These are phyloP conservation scores for Canariomyces notabilis DNA, from an alignment of 2,329 filamentous ascomycete species.

Conservation along the genomic window DNA sequence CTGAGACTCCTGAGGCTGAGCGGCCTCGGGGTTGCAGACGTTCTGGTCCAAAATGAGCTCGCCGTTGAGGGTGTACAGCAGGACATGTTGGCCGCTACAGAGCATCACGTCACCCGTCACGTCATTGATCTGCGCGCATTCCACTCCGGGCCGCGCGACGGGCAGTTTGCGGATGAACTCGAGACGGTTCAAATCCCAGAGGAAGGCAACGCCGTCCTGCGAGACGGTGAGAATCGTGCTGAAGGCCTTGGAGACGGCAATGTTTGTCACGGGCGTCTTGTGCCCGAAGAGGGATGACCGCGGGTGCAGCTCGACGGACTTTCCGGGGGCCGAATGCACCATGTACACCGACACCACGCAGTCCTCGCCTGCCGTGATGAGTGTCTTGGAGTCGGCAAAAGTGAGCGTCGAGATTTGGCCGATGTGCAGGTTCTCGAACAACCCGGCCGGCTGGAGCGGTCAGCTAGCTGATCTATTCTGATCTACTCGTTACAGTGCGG, in stretches of 20 bases:
- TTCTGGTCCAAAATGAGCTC: constrained; percentile 75
- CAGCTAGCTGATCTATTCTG: constrained; percentile 22
- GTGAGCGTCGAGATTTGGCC: constrained; percentile 79
- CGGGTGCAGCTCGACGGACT: constrained; percentile 72
- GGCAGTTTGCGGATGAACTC: constrained; percentile 77
- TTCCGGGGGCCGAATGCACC: constrained; percentile 57
- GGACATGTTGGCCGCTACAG: constrained; percentile 68
- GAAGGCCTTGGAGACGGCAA: constrained; percentile 83
- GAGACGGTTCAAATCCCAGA: constrained; percentile 92
- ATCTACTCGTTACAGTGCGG: background rate
- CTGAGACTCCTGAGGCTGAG: background rate
- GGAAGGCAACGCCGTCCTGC: constrained; percentile 72
- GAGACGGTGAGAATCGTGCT: constrained; percentile 82
- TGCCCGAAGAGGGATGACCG: constrained; percentile 85
- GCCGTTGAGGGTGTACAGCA: constrained; percentile 85
- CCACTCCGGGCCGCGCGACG: constrained; percentile 45
- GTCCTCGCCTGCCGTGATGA: constrained; percentile 88
- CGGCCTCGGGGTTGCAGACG: constrained; percentile 47
- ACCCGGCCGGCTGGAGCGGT: constrained; percentile 57
- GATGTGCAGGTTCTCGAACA: constrained; percentile 91
- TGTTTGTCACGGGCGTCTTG: constrained; percentile 71
- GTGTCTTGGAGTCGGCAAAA: constrained; percentile 83
- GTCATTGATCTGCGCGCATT: constrained; percentile 84
- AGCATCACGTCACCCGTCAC: constrained; percentile 85
- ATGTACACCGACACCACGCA: constrained; percentile 85